Conservation (phyloP, 352 stramenopile species). For the Phytophthora hibernalis region DNA sequence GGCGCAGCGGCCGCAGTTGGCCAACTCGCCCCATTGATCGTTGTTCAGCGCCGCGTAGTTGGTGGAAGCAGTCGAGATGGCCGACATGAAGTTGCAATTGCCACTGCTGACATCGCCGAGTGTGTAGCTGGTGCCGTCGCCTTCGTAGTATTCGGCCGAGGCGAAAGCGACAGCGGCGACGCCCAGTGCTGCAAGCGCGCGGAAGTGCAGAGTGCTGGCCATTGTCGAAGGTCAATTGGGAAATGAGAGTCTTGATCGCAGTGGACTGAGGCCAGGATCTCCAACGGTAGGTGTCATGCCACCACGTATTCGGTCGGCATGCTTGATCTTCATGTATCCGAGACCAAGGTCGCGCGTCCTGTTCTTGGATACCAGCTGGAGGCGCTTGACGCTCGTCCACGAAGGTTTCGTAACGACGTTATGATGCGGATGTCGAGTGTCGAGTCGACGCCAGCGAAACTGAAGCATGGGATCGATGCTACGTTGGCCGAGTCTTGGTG, state of each 20-base stretch:
- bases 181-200: constrained; percentile 9
- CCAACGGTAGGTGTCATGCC: constrained; percentile 8
- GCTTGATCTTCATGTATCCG: constrained; percentile 33
- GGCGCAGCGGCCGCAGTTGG: constrained; percentile 66
- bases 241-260: constrained; percentile 8
- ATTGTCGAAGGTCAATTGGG: constrained; percentile 18
- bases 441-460: constrained; percentile 20
- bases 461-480: not conserved
- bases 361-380: constrained; percentile 35
- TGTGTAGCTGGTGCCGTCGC: constrained; percentile 57
- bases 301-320: constrained; percentile 23
- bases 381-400: not conserved
- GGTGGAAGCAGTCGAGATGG: constrained; percentile 43
- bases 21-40: constrained; percentile 59
- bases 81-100: constrained; percentile 71
- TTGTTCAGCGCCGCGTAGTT: constrained; percentile 82
- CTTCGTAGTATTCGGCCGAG: constrained; percentile 43
- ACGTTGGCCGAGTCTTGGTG: constrained; percentile 11
- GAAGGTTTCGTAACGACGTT: constrained; percentile 9
- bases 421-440: constrained; percentile 10
- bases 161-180: constrained; percentile 10
- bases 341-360: constrained; percentile 18
- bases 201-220: constrained; percentile 19
- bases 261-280: not conserved
- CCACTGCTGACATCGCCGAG: constrained; percentile 40